Percentiles rank a stretch among this genome's conserved stretches.
phyloP scores from a whole-genome alignment of 78 protist species.

The Speleostelium caveatum region DNA sequence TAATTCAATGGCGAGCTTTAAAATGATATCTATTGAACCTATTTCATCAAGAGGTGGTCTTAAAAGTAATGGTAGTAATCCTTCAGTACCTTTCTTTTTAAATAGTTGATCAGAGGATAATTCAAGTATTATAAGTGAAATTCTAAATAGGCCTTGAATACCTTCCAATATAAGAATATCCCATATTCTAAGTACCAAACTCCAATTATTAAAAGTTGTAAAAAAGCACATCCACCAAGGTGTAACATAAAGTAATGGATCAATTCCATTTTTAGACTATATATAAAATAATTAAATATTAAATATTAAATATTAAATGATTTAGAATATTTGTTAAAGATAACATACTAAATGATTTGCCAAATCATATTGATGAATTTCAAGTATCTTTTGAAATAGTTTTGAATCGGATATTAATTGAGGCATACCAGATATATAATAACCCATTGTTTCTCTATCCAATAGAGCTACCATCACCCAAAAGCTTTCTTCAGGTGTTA shows the following conservation, averaged over 20 bases:
- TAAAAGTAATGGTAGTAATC: conserved; percentile 46
- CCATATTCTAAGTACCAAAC: conserved; percentile 32
- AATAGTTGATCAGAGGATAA: conserved; percentile 9
- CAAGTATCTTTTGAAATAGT: conserved; percentile 53
- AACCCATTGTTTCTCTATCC: conserved; percentile 64
- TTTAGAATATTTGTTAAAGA: neutral
- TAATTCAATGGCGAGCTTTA: conserved; percentile 15
- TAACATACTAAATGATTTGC: conserved; percentile 47
- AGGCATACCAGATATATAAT: conserved; percentile 73
- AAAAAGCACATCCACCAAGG: conserved; percentile 83
- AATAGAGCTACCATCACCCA: conserved; percentile 56
- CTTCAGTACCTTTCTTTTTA: conserved; percentile 70
- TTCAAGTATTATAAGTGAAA: conserved; percentile 34
- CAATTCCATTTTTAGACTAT: conserved; percentile 56
- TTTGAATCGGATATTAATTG: conserved; percentile 39
- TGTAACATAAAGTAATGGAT: conserved; percentile 72
- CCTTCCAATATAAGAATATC: conserved; percentile 62
- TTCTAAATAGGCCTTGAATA: conserved; percentile 36
- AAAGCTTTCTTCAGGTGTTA: conserved; percentile 59
- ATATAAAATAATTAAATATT: neutral
- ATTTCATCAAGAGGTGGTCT: conserved; percentile 69
- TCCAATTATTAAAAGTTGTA: conserved; percentile 56
- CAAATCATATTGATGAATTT: conserved; percentile 40
- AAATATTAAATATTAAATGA: neutral
- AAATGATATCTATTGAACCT: conserved; percentile 45